Evolutionary conservation across 2,329 filamentous ascomycete genomes (phyloP).

Genomic region (Stachybotrys elegans): DNA sequence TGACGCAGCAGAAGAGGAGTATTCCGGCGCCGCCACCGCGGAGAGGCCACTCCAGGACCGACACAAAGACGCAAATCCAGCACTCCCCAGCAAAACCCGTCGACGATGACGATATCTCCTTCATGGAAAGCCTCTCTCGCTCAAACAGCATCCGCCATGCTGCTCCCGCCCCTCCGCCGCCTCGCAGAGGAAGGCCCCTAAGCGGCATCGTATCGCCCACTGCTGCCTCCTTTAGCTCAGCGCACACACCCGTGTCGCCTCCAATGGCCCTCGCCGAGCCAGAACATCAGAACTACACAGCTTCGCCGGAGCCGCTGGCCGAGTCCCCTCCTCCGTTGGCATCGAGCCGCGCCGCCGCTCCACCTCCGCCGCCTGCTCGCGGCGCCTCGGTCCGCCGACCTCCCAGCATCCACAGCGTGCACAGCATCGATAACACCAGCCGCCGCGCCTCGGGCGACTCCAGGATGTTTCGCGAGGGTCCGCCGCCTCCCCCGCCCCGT

Average conservation of each 20-base stretch:
- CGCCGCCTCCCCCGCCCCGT: conserved; percentile 46
- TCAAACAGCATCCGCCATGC: conserved; percentile 41
- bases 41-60: conserved; percentile 39
- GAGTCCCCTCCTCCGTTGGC: conserved; percentile 5
- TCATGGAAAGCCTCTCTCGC: conserved; percentile 31
- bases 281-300: background rate
- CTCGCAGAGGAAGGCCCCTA: conserved; percentile 38
- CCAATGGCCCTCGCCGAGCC: background rate
- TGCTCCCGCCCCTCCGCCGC: conserved; percentile 46
- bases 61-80: conserved; percentile 31
- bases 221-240: background rate
- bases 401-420: conserved; percentile 35
- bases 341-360: conserved; percentile 20
- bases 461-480: conserved; percentile 23
- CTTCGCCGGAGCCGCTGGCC: background rate
- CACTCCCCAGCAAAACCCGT: background rate
- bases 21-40: conserved; percentile 48
- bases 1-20: conserved; percentile 33
- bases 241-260: background rate
- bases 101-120: conserved; percentile 22
- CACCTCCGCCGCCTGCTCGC: conserved; percentile 42
- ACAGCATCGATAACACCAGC: too few relatives aligned
- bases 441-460: too few relatives aligned
- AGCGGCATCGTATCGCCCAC: conserved; percentile 11
- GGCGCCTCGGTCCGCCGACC: conserved; percentile 39